These are phyloP conservation scores for Vinca minor DNA, from an alignment of 257 asterid genomes.

Conservation along the genomic window DNA sequence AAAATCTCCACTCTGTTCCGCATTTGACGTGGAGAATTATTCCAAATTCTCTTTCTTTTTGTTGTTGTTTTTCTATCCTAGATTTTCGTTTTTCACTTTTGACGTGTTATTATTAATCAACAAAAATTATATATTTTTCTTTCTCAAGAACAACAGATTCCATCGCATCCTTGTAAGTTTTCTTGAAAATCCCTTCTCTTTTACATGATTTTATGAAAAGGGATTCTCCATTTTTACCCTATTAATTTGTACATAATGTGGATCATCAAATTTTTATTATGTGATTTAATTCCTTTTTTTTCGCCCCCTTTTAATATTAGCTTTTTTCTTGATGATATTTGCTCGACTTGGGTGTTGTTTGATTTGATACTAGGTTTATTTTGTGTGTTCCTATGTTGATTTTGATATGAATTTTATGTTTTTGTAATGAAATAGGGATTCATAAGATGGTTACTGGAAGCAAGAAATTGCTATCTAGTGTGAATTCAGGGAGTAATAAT, in stretches of 20 bases:
- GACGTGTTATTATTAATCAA: constrained; percentile 2
- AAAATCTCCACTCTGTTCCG: too few species aligned
- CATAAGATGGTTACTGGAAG: constrained; percentile 16
- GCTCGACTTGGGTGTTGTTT: not conserved
- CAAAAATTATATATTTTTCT: not conserved
- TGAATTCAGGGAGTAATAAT: constrained; percentile 21
- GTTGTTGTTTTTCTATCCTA: not conserved
- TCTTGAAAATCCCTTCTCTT: too few species aligned
- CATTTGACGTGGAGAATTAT: not conserved
- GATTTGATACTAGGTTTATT: not conserved
- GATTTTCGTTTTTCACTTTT: constrained; percentile 6
- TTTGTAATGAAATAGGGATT: constrained; percentile 1
- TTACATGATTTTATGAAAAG: too few species aligned
- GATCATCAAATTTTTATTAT: not conserved
- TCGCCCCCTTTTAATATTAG: too few species aligned
- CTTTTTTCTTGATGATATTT: not conserved
- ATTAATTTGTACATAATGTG: not conserved
- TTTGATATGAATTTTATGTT: not conserved
- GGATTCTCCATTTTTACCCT: not conserved
- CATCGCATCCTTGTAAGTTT: not conserved
- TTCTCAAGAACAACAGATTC: not conserved
- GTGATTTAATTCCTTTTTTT: not conserved
- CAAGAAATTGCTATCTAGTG: constrained; percentile 16
- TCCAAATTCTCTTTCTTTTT: too few species aligned
- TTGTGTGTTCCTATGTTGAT: not conserved